A percentile compares a stretch with the other conserved stretches of the same genome.
phyloP scores from a whole-genome alignment of 1,284 basidiomycete genomes.

The Tausonia pullulans region DNA sequence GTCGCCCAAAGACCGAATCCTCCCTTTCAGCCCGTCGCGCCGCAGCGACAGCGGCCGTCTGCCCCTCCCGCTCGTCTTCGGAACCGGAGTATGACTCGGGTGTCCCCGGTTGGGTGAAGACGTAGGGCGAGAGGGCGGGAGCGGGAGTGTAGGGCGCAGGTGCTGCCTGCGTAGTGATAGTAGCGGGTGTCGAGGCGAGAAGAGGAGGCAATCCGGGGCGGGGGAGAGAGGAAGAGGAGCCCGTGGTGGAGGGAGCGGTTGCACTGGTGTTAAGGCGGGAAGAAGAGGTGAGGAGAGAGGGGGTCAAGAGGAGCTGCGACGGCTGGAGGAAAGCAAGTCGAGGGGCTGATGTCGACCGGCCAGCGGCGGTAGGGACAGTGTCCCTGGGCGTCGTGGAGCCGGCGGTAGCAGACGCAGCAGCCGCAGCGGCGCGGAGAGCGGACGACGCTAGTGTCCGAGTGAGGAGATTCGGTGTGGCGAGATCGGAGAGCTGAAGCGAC shows the following conservation, averaged over 20 bases:
- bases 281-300: not conserved
- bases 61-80: constrained; percentile 3
- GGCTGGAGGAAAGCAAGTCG: too few relatives aligned
- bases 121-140: constrained; percentile 11
- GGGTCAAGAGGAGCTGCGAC: too few relatives aligned
- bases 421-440: not conserved
- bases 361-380: not conserved
- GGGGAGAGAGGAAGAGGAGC: not conserved
- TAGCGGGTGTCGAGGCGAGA: not conserved
- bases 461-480: not conserved
- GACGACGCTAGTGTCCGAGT: not conserved
- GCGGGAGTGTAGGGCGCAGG: constrained; percentile 5
- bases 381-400: not conserved
- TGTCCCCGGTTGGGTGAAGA: constrained; percentile 6
- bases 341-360: too few relatives aligned
- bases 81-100: constrained; percentile 15
- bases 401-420: not conserved
- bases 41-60: too few relatives aligned
- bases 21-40: not conserved
- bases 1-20: not conserved
- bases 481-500: too few relatives aligned
- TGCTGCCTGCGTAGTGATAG: not conserved
- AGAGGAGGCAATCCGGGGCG: not conserved
- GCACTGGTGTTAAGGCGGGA: not conserved
- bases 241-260: not conserved